Evolutionary conservation across 371 early-diverging fungal species (phyloP).

Genomic region (Circinella minor): DNA sequence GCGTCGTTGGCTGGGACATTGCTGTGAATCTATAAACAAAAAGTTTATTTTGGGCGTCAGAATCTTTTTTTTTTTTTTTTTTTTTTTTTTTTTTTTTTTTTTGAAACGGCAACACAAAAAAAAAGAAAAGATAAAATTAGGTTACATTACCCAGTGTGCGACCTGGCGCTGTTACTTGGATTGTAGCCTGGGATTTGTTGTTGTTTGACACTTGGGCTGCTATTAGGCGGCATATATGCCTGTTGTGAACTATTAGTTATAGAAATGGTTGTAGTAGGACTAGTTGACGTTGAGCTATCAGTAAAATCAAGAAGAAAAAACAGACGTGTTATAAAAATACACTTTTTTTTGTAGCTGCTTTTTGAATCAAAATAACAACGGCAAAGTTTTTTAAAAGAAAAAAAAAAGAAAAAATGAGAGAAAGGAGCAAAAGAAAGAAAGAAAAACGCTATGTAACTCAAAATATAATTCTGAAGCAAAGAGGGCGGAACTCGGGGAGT

Average conservation of each 20-base stretch:
- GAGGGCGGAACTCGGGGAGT: neutral
- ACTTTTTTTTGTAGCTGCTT: too few species aligned
- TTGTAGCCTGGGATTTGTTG: conserved; percentile 5
- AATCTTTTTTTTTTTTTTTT: neutral
- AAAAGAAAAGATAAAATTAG: neutral
- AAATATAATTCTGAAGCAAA: neutral
- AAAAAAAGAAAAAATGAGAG: neutral
- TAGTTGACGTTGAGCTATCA: neutral
- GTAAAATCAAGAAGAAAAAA: neutral
- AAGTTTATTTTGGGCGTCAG: conserved; percentile 4
- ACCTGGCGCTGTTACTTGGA: conserved; percentile 7
- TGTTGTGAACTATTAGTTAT: neutral
- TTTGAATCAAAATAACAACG: too few species aligned
- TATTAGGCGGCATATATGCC: conserved; percentile 8
- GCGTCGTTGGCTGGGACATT: conserved; percentile 34
- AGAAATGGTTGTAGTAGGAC: neutral
- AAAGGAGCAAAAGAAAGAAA: neutral
- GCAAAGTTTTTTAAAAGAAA: neutral
- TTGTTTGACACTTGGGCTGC: conserved; percentile 10
- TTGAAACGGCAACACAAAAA: conserved; percentile 10
- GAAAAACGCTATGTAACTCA: neutral
- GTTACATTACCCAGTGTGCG: conserved; percentile 12
- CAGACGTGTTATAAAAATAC: neutral
- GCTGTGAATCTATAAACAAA: conserved; percentile 19
- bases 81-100: neutral